Evolutionary conservation across 1,284 basidiomycete species (phyloP), one percentile per base, ranked within the genome.

Genomic region (Ceratobasidium sp.): DNA sequence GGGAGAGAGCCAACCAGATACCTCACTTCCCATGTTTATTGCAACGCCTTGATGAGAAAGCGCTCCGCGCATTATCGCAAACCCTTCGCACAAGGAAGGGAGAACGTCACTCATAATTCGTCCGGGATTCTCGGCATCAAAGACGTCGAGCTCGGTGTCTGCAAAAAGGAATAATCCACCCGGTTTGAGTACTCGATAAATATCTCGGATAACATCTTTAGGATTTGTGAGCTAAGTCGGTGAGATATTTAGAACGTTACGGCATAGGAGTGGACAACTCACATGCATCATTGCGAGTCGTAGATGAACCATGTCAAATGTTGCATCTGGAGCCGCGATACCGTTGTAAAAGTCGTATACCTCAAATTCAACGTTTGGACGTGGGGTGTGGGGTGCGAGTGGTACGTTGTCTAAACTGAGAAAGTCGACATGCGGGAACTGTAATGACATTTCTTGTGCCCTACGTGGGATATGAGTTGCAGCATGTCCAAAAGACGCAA

Each of bases 161-260:
- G 42, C 65, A 33, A 49, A 67, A 28, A 67, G 65, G 47, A 67
- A 53, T 2, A 67, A 26, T 3, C 65, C 65, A 67, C 65, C 65
- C n/a, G 65, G 65, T 49, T 49, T 45, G 47, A 67, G 65, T 10
- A 67, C 65, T 13, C 65, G 42, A 31, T 67, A 49, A 17, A 67
- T 23, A n/a, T 67, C 45, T 6, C 39, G 65, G 26, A 67, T 49
- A 11, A 67, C 42, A 31, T 60, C 56, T 60, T 60, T 60, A 20
- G 56, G 56, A 35, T 60, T 60, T 10, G 56, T 60, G 15, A 53
- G 28, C 31, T 67, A 49, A 15, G 31, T 11, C 10, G 47, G 20
- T 49, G 20, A n/a, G 11, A n/a, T 17, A 49, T n/a, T 49, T n/a
- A n/a, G 20, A 49, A 49, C 20, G 20, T 49, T 17, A n/a, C 20